Base-by-base conservation (phyloP, 202 grass and related monocot species). In the Setaria viridis region DNA sequence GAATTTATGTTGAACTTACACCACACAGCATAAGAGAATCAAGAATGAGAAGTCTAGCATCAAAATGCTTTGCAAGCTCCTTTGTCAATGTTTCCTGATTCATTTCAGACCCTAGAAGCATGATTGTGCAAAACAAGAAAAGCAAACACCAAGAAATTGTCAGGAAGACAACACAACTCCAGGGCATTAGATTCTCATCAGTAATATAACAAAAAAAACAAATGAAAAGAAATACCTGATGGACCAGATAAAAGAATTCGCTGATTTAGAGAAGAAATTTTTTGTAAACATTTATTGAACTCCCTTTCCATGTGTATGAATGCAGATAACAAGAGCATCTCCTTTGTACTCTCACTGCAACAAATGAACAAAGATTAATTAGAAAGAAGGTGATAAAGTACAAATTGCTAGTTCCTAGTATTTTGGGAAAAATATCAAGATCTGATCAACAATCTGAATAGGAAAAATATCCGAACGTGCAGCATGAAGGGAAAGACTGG, bases 71-170 rank as follows among this genome's bases (percentile, higher is more conserved):
- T 32, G 94, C 90, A 66, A 97, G 90, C 10, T 92, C 92, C 86
- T 91, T 94, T 82, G 91, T 54, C 86, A 97, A 89, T 57, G 83
- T 82, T 75, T 97, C 92, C 74, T 94, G 92, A 79, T 97, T 94
- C 57, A 91, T 89, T 83, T 94, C 92, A 13, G 88, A 97, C 17
- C 92, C 92, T 97, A 79, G 42, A 87, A 39, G 56, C 29, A 64
- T 5, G 56, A 25, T 73, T 49, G 47, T 4, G 41, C 9, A 73
- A 74, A 87, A 76, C 25, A 57, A 41, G 39, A 41, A 41, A 41
- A 41, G 39, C 5, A 0, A 41, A 41, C 39, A 41, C 39, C 3
- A 41, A 41, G 39, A 41, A 41, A 41, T 41, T 41, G 30, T 45
- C 25, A 78, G 59, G 84, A 11, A 86, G 32, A 19, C 34, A 11